Evolutionary conservation across 2,329 filamentous ascomycete species (phyloP), one percentile per base, ranked within the genome.

Genomic region (Diaporthe destruens): DNA sequence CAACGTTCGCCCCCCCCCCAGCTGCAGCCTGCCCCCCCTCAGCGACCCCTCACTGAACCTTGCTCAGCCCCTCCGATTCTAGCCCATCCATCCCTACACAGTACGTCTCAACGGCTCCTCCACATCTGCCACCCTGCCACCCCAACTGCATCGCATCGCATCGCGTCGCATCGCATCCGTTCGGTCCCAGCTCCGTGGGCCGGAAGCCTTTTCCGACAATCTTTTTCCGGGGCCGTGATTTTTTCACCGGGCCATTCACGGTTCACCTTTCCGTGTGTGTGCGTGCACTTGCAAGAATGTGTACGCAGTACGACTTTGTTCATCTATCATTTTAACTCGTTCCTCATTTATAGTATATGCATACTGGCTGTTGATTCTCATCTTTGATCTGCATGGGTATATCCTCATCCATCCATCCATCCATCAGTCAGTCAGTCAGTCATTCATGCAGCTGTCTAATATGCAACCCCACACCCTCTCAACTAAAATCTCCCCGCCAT

Each of bases 371-470:
- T 66, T 53, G 47, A 20, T 66, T 39, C 11, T 25, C 32, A 39
- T 53, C 47, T 53, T 20, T 39, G 61, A 66, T 66, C 61, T 53
- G 61, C 61, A 53, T 12, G 61, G 61, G 61, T 66, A 66, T 66
- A n/a, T 53, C 61, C 61, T 66, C 61, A 66, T 66, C 32, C 47
- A 44, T 53, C 47, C 61, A 39, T 36, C 59, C n/a, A 12, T 63
- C 59, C n/a, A 12, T 63, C 59, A 47, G 20, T n/a, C 39, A 61
- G 7, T 47, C 11, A 29, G 29, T 39, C 36, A 39, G 36, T 65
- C 61, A 49, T n/a, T 49, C 59, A 47, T 29, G 7, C 42, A 63
- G 9, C 34, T n/a, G 20, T 47, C 25, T 63, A 36, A 5, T 29
- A 29, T 29, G 29, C 42, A 49, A 34, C 59, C 32, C 11, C 34